Evolutionary conservation across 805 yeast genomes (phyloP).

Genomic region (Vanderwaltozyma tropicalis): DNA sequence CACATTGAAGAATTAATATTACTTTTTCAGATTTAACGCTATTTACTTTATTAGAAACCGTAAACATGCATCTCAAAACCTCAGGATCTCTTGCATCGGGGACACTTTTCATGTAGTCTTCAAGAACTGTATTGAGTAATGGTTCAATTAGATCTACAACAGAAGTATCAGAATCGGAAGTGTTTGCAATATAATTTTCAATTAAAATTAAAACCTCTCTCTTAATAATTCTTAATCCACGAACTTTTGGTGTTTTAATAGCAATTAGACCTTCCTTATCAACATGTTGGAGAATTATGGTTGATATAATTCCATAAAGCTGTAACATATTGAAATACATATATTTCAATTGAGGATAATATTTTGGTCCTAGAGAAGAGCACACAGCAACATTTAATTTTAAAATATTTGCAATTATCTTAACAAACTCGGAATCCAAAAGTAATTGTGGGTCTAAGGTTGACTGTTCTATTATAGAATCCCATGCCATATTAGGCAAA

Average conservation of each 20-base stretch:
- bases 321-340: slow-evolving; percentile 82
- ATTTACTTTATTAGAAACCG: slow-evolving; percentile 76
- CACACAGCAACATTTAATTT: slow-evolving; percentile 92
- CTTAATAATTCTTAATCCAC: slow-evolving; percentile 87
- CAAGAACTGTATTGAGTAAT: slow-evolving; percentile 66
- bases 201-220: slow-evolving; percentile 79
- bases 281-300: slow-evolving; percentile 66
- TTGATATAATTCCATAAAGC: slow-evolving; percentile 72
- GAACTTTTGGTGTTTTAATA: slow-evolving; percentile 81
- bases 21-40: slow-evolving; percentile 71
- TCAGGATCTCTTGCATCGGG: slow-evolving; percentile 96
- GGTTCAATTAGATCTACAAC: slow-evolving; percentile 72
- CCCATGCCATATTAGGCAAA: slow-evolving; percentile 88
- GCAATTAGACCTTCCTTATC: slow-evolving; percentile 69
- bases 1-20: slow-evolving; percentile 69
- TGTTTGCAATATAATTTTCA: slow-evolving; percentile 74
- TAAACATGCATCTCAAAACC: slow-evolving; percentile 81
- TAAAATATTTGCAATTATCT: slow-evolving; percentile 78
- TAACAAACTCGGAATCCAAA: slow-evolving; percentile 65
- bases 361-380: slow-evolving; percentile 80
- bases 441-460: slow-evolving; percentile 66
- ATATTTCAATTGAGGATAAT: slow-evolving; percentile 68
- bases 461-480: slow-evolving; percentile 68
- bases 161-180: slow-evolving; percentile 70
- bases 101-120: slow-evolving; percentile 72